Percentiles rank a stretch among this genome's conserved stretches.
These are phyloP conservation scores for Scheffersomyces segobiensis DNA, from an alignment of 1,139 yeast genomes.

Conservation along the genomic window DNA sequence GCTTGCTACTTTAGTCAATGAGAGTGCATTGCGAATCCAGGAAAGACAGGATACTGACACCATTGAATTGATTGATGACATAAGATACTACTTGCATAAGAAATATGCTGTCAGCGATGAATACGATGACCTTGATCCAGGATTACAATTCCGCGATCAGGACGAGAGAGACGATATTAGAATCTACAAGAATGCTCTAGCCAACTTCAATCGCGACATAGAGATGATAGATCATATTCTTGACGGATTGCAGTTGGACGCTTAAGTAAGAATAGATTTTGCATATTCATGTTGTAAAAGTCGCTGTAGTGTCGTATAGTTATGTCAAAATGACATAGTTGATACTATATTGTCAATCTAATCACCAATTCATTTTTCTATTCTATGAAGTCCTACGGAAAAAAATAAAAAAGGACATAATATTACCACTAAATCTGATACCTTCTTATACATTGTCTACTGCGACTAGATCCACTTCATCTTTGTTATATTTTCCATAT, in stretches of 20 bases:
- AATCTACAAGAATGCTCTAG: slow-evolving; percentile 30
- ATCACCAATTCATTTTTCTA: neutral
- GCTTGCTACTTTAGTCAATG: slow-evolving; percentile 25
- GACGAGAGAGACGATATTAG: slow-evolving; percentile 25
- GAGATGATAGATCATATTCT: slow-evolving; percentile 46
- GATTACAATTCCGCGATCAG: slow-evolving; percentile 11
- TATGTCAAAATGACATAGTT: too few species aligned
- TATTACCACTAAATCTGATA: too few species aligned
- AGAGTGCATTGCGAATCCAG: slow-evolving; percentile 59
- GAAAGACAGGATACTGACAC: slow-evolving; percentile 74
- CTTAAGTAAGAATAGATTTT: slow-evolving; percentile 19
- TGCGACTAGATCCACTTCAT: neutral
- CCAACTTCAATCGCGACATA: slow-evolving; percentile 32
- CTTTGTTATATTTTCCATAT: neutral
- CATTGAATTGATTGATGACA: slow-evolving; percentile 76
- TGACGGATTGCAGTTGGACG: slow-evolving; percentile 44
- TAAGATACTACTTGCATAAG: slow-evolving; percentile 60
- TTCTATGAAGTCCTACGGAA: too few species aligned
- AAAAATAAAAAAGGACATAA: too few species aligned
- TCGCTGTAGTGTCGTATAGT: neutral
- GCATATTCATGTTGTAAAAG: neutral
- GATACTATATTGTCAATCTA: too few species aligned
- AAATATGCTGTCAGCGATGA: slow-evolving; percentile 42
- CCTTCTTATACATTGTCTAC: neutral
- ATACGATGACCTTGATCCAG: slow-evolving; percentile 30